Conservation (phyloP, 2,329 filamentous ascomycete genomes). For the Colletotrichum cereale region DNA sequence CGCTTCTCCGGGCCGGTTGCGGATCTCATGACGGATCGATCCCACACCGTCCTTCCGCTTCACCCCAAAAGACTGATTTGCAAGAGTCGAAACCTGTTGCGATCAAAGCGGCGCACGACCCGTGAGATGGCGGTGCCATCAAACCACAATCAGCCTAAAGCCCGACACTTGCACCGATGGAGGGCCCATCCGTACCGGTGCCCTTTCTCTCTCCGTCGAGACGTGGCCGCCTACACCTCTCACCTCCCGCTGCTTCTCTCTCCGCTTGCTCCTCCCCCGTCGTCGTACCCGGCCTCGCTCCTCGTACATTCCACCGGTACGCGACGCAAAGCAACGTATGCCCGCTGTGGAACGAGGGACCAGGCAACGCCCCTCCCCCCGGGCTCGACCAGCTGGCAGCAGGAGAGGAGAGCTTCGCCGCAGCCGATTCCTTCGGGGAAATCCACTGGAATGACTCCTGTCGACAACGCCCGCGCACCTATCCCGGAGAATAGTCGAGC, state of each 20-base stretch:
- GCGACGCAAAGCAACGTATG: constrained; percentile 31
- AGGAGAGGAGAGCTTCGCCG: constrained; percentile 1
- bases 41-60: background rate
- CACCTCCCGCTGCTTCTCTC: background rate
- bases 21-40: background rate
- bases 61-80: background rate
- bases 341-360: constrained; percentile 31
- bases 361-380: background rate
- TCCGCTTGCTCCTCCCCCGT: background rate
- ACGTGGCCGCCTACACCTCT: constrained; percentile 8
- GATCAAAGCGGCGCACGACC: constrained; percentile 9
- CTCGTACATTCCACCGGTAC: constrained; percentile 34
- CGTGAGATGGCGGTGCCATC: constrained; percentile 6
- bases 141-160: background rate
- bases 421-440: background rate
- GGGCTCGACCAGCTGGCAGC: background rate
- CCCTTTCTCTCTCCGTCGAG: background rate
- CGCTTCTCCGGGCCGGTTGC: background rate
- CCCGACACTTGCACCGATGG: background rate
- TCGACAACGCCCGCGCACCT: constrained; percentile 15
- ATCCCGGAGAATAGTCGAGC: background rate
- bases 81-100: background rate
- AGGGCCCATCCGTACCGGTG: background rate
- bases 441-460: background rate
- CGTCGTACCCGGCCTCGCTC: constrained; percentile 25